phyloP scores from a whole-genome alignment of 164 flowering plant species.

The Vitis amurensis region DNA sequence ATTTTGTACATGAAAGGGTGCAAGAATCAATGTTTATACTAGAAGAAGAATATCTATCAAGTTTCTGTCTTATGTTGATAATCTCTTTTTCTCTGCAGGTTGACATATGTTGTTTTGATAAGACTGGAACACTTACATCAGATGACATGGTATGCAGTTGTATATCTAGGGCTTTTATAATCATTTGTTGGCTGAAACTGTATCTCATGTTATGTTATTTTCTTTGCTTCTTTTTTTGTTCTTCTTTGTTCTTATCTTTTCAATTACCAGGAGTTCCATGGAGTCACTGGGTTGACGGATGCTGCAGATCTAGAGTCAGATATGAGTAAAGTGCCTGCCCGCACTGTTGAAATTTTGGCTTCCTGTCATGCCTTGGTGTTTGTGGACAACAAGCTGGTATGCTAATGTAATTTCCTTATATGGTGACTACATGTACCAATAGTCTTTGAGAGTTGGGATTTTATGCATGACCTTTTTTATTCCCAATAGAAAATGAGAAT shows the following conservation, averaged over 20 bases:
- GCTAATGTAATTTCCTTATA: conserved; percentile 3
- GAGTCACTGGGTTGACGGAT: conserved; percentile 72
- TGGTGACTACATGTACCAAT: too few species aligned
- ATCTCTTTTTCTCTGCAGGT: conserved; percentile 52
- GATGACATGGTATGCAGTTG: conserved; percentile 91
- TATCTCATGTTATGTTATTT: conserved; percentile 1
- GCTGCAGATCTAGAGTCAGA: conserved; percentile 62
- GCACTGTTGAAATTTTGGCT: conserved; percentile 80
- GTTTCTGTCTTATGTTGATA: neutral
- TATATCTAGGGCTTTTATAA: neutral
- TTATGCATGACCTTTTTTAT: too few species aligned
- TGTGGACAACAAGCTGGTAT: conserved; percentile 96
- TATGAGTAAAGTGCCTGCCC: conserved; percentile 65
- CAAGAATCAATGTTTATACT: too few species aligned
- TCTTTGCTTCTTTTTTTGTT: neutral
- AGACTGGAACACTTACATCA: conserved; percentile 96
- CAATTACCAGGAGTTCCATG: conserved; percentile 73
- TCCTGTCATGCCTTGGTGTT: conserved; percentile 96
- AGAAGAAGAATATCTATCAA: neutral
- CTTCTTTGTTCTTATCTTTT: neutral
- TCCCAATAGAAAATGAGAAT: too few species aligned
- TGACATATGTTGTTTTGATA: conserved; percentile 97
- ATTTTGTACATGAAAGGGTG: too few species aligned
- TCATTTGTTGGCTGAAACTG: neutral
- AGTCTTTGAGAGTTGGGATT: too few species aligned